phyloP scores from a whole-genome alignment of 164 flowering plant species.

The Piper longum region DNA sequence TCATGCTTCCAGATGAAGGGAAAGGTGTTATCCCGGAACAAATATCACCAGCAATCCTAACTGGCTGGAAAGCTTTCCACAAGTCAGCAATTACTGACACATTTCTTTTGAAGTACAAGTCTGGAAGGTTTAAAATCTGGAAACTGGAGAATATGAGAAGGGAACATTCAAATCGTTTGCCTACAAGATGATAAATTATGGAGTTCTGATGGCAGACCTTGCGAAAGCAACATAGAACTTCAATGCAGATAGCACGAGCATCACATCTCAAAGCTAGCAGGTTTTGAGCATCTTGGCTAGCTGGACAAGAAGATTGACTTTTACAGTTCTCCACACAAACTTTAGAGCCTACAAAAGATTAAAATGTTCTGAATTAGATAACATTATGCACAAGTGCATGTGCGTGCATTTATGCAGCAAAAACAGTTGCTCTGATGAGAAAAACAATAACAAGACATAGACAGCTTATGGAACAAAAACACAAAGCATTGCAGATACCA shows the following conservation, averaged over 20 bases:
- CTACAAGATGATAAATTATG: not conserved
- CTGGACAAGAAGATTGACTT: constrained; percentile 38
- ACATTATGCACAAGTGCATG: not conserved
- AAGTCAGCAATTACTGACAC: constrained; percentile 30
- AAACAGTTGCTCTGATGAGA: not conserved
- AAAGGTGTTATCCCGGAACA: constrained; percentile 26
- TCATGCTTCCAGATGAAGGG: constrained; percentile 45
- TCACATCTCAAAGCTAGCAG: constrained; percentile 25
- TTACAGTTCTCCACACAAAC: constrained; percentile 58
- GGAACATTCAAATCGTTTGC: not conserved
- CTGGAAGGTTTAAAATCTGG: constrained; percentile 53
- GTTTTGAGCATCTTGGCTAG: constrained; percentile 36
- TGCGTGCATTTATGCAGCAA: not conserved
- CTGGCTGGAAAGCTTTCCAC: constrained; percentile 53
- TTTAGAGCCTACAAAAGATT: constrained; percentile 29
- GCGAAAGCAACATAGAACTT: constrained; percentile 47
- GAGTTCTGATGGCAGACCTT: constrained; percentile 27
- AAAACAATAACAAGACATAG: not conserved
- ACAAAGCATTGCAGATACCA: too few species aligned
- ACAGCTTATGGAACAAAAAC: too few species aligned
- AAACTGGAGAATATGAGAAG: constrained; percentile 3
- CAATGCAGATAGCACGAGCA: constrained; percentile 32
- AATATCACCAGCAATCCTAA: constrained; percentile 15
- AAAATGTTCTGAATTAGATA: not conserved
- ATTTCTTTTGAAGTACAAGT: constrained; percentile 20